Percentiles rank a stretch among this genome's conserved stretches.
Conservation (phyloP, 345 rosid genomes). For the Populus ilicifolia region DNA sequence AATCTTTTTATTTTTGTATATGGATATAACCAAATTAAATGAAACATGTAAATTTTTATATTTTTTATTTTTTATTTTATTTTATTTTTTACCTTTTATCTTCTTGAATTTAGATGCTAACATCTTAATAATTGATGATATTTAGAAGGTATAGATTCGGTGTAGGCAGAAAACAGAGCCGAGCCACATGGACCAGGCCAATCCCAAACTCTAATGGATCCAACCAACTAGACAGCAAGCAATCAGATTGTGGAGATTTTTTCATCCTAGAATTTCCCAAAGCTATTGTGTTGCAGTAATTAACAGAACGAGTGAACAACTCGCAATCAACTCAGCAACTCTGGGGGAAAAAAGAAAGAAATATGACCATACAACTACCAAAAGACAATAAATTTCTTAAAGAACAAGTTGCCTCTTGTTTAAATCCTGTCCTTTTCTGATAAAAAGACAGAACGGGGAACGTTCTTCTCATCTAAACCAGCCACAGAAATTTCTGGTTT, state of each 20-base stretch:
- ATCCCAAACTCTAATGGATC: background rate
- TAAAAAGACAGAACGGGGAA: background rate
- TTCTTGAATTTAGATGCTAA: no score
- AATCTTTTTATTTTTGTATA: no score
- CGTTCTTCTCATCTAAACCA: conserved; percentile 30
- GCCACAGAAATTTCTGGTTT: conserved; percentile 21
- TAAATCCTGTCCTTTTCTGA: conserved; percentile 13
- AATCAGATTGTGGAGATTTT: no score
- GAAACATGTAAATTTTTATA: no score
- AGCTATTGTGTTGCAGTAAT: background rate
- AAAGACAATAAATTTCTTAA: conserved; percentile 11
- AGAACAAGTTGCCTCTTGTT: conserved; percentile 14
- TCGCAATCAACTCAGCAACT: background rate
- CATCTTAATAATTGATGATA: background rate
- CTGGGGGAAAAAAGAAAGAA: background rate
- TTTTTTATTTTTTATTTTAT: no score
- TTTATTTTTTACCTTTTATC: no score
- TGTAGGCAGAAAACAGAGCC: background rate
- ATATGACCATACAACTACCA: background rate
- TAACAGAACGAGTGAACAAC: background rate
- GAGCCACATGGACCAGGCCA: background rate
- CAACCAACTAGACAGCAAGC: background rate
- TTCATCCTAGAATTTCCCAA: background rate
- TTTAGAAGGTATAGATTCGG: background rate
- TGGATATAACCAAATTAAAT: no score